Percentiles rank a stretch among this genome's conserved stretches.
Conservation (phyloP, 2,329 filamentous ascomycete species). For the Biscogniauxia sp. region DNA sequence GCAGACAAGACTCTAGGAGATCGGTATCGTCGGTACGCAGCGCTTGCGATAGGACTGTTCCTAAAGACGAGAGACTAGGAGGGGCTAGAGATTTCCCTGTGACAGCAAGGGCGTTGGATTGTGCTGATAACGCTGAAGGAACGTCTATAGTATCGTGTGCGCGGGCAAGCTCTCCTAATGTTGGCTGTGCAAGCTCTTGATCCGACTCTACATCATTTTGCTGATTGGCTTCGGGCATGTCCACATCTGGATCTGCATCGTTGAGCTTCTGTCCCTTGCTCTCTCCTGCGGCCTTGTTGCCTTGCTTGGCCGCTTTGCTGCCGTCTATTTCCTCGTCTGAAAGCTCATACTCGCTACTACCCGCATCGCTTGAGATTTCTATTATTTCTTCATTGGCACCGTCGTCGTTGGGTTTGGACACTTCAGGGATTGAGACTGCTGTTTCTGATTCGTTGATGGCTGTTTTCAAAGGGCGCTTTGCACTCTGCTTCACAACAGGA, state of each 20-base stretch:
- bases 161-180: constrained; percentile 84
- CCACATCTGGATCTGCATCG: constrained; percentile 29
- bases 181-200: constrained; percentile 55
- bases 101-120: constrained; percentile 40
- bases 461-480: constrained; percentile 48
- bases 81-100: constrained; percentile 51
- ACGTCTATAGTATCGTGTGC: constrained; percentile 77
- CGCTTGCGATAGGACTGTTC: constrained; percentile 89
- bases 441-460: constrained; percentile 59
- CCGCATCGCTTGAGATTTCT: constrained; percentile 57
- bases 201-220: constrained; percentile 41
- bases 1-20: constrained; percentile 89
- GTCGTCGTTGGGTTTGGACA: constrained; percentile 36
- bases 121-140: constrained; percentile 52
- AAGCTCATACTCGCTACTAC: constrained; percentile 45
- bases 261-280: constrained; percentile 16
- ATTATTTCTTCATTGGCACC: constrained; percentile 41
- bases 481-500: constrained; percentile 52
- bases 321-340: constrained; percentile 42
- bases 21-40: constrained; percentile 87
- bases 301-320: constrained; percentile 15
- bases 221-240: constrained; percentile 28
- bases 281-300: background rate
- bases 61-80: constrained; percentile 76
- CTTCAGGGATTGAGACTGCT: constrained; percentile 46